Base-by-base conservation (phyloP, 2,329 filamentous ascomycete species). In the Xylariaceae sp. region DNA sequence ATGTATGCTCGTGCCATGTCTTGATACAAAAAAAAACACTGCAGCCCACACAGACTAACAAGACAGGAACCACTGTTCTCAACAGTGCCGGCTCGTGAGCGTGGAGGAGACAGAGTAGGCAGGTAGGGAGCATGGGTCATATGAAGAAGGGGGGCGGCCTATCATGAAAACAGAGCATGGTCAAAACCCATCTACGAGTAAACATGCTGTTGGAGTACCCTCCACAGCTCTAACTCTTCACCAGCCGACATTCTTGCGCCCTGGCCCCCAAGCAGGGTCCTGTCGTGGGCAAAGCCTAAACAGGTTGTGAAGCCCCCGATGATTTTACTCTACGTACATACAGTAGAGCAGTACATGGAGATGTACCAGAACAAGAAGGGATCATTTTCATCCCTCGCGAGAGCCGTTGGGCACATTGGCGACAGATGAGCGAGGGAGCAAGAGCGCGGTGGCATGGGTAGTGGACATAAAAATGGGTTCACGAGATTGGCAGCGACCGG, bases 221-320 rank as follows among this genome's bases (percentile, higher is more conserved):
- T 65, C 62, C 59, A 62, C 58, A 60, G 51, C 57, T 57, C 19
- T 48, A 28, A 53, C 57, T 57, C 51, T 59, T 28, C 57, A 50
- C 63, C 66, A 69, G 67, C 70, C 65, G 63, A 42, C 41, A 42
- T 47, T 47, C 40, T 44, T 59, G 47, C 39, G 67, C 67, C 63
- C 65, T 66, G 61, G 63, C 64, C 66, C 66, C 65, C 62, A 69
- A 55, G 66, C 68, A 70, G 64, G 69, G 67, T 65, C 36, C 22
- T 28, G 22, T 28, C 7, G 4, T 28, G 22, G 22, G 22, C 22
- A 28, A 28, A 62, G 63, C 66, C 65, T 71, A 69, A 73, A 73
- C 71, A 71, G 69, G 69, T 66, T 67, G 68, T 72, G 69, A 75
- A 75, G 72, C 69, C 71, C 76, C 73, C 73, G 73, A 75, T 59